phyloP scores from a whole-genome alignment of 805 yeast species.

The Lachancea lanzarotensis region DNA sequence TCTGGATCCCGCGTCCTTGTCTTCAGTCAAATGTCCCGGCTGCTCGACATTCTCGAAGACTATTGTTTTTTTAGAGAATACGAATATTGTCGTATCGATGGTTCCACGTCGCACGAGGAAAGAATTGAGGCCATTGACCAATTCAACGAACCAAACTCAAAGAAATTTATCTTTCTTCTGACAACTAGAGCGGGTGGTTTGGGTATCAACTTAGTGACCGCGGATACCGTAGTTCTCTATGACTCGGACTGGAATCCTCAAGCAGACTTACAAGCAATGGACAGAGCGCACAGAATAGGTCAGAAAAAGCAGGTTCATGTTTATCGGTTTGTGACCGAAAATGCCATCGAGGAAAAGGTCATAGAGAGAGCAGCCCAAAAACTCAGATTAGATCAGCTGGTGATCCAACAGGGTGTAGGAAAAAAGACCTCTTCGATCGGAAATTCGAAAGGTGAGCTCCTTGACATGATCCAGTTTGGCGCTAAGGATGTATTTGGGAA shows the following conservation, averaged over 20 bases:
- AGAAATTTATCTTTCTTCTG: slow-evolving; percentile 74
- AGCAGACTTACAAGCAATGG: slow-evolving; percentile 97
- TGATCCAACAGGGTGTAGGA: slow-evolving; percentile 81
- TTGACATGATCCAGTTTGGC: slow-evolving; percentile 96
- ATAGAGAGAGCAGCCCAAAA: slow-evolving; percentile 95
- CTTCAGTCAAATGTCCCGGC: slow-evolving; percentile 89
- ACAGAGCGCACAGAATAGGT: slow-evolving; percentile 95
- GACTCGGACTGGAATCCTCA: slow-evolving; percentile 99
- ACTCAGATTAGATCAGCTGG: slow-evolving; percentile 84
- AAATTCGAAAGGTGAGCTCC: slow-evolving; percentile 71
- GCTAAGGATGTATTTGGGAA: slow-evolving; percentile 81
- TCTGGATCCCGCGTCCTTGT: slow-evolving; percentile 87
- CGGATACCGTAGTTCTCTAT: slow-evolving; percentile 80
- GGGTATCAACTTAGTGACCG: slow-evolving; percentile 88
- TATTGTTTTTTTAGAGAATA: slow-evolving; percentile 80
- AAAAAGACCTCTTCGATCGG: slow-evolving; percentile 34
- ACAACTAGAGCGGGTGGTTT: slow-evolving; percentile 97
- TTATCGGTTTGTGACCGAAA: slow-evolving; percentile 86
- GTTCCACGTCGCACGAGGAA: slow-evolving; percentile 88
- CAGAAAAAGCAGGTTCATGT: slow-evolving; percentile 94
- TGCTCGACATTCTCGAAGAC: slow-evolving; percentile 85
- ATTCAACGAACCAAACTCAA: slow-evolving; percentile 73
- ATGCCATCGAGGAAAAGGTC: slow-evolving; percentile 94
- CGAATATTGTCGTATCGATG: slow-evolving; percentile 88
- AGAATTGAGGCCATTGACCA: slow-evolving; percentile 90